Evolutionary conservation across 2,329 filamentous ascomycete genomes (phyloP), one percentile per base, ranked within the genome.

Genomic region (Diaporthe australafricana): DNA sequence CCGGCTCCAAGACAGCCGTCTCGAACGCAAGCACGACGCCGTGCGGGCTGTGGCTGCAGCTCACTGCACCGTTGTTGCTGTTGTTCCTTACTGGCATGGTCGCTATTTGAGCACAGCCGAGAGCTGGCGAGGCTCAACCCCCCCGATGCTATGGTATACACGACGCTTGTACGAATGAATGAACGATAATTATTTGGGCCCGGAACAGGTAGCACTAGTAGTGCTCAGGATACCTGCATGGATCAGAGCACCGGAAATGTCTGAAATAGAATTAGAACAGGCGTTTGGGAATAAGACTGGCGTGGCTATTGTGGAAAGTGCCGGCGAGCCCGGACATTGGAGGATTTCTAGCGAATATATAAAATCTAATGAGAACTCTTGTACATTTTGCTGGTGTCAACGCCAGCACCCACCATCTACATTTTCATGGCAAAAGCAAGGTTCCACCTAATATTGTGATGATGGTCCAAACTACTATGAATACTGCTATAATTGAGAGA

Each of bases 131-230:
- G 38, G 42, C 53, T 50, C 25, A 50, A 25, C 30, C 30, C 32
- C 30, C 22, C 42, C 30, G 35, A 48, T 42, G 40, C 35, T 22
- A 60, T 50, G n/a, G 3, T 32, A 40, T n/a, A 57, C 55, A 22
- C 53, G 40, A 68, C 65, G 65, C 35, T 60, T 68, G 67, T 40
- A 69, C 32, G 56, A 50, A 60, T 52, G 56, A 50, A 60, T 52
- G 67, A 40, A 22, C 32, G 42, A 32, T 60, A 32, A 42, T 40
- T 20, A 22, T 9, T 12, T 22, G n/a, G 52, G 27, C 40, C 12
- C 5, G 38, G 27, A 35, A 6, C 27, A 25, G 14, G 55, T 9
- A n/a, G 45, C 20, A 42, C 42, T 22, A 52, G 25, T 3, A 7
- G n/a, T 57, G n/a, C 7, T 17, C 8, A 22, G 14, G 3, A 52